phyloP scores from a whole-genome alignment of 331 rosid species.

The Malus hybrid region DNA sequence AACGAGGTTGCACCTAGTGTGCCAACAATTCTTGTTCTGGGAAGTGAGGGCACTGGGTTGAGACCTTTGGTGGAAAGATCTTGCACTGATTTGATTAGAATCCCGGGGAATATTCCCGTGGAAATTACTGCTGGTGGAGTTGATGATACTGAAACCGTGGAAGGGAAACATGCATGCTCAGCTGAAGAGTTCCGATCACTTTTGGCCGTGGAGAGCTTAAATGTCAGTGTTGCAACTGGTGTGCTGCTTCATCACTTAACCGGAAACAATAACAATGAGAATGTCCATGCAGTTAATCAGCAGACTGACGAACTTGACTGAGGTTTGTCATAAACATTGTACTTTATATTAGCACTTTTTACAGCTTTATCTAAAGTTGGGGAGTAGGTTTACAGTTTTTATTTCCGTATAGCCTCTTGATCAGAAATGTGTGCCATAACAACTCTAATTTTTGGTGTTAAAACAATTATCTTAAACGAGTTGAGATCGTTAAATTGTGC shows the following conservation, averaged over 20 bases:
- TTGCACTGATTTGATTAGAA: slow-evolving; percentile 68
- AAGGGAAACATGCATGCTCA: slow-evolving; percentile 24
- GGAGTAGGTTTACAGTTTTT: not conserved
- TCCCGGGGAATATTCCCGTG: slow-evolving; percentile 49
- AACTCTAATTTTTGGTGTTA: too few species aligned
- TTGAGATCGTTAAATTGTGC: not conserved
- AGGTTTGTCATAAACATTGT: slow-evolving; percentile 8
- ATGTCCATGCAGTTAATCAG: slow-evolving; percentile 7
- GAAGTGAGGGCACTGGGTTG: slow-evolving; percentile 93
- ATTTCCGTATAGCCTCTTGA: not conserved
- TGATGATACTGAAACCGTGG: slow-evolving; percentile 29
- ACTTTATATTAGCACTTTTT: not conserved
- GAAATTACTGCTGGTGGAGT: slow-evolving; percentile 28
- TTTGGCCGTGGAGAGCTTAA: slow-evolving; percentile 93
- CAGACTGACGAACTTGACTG: slow-evolving; percentile 22
- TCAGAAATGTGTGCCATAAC: too few species aligned
- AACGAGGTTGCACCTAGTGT: slow-evolving; percentile 55
- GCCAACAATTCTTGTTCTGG: slow-evolving; percentile 82
- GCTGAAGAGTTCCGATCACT: slow-evolving; percentile 59
- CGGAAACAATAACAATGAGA: slow-evolving; percentile 36
- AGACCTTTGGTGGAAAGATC: slow-evolving; percentile 96
- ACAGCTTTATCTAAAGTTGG: not conserved
- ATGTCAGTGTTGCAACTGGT: slow-evolving; percentile 97
- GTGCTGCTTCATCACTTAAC: slow-evolving; percentile 85
- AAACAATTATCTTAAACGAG: too few species aligned